These are phyloP conservation scores for Diaporthe citrichinensis DNA, from an alignment of 2,329 filamentous ascomycete species.

Conservation along the genomic window DNA sequence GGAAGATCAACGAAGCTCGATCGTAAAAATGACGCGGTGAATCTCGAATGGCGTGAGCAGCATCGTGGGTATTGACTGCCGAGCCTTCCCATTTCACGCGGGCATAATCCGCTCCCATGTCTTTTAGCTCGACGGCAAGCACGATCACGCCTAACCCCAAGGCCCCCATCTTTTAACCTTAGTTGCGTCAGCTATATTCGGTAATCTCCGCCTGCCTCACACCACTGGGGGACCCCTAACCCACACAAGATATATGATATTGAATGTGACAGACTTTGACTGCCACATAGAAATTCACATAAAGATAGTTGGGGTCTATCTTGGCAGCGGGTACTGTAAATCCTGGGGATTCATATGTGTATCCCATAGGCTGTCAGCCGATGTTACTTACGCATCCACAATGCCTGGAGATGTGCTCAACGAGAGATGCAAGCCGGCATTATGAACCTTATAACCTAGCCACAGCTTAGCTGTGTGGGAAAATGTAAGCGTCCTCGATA, in stretches of 20 bases:
- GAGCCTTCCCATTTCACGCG: background rate
- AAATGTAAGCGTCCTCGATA: background rate
- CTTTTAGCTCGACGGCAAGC: slow-evolving; percentile 3
- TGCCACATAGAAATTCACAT: background rate
- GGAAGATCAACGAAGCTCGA: slow-evolving; percentile 32
- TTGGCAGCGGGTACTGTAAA: background rate
- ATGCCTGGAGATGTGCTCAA: background rate
- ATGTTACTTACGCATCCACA: background rate
- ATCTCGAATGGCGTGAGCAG: slow-evolving; percentile 5
- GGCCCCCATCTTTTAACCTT: slow-evolving; percentile 34
- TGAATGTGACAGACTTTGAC: slow-evolving; percentile 9
- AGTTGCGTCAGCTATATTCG: slow-evolving; percentile 22
- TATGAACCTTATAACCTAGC: background rate
- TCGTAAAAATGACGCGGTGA: slow-evolving; percentile 12
- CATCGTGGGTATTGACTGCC: slow-evolving; percentile 16
- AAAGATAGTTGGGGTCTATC: background rate
- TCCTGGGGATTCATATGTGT: background rate
- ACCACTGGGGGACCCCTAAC: slow-evolving; percentile 21
- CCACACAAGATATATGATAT: slow-evolving; percentile 10
- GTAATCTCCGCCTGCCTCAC: slow-evolving; percentile 28
- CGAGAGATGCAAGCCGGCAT: background rate
- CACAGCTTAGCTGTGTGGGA: background rate
- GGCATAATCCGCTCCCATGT: slow-evolving; percentile 9
- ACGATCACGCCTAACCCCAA: background rate
- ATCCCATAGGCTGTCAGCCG: background rate